A percentile compares a stretch with the other conserved stretches of the same genome.
Conservation (phyloP, 495 filamentous ascomycete genomes). For the Podospora pseudoanserina region DNA sequence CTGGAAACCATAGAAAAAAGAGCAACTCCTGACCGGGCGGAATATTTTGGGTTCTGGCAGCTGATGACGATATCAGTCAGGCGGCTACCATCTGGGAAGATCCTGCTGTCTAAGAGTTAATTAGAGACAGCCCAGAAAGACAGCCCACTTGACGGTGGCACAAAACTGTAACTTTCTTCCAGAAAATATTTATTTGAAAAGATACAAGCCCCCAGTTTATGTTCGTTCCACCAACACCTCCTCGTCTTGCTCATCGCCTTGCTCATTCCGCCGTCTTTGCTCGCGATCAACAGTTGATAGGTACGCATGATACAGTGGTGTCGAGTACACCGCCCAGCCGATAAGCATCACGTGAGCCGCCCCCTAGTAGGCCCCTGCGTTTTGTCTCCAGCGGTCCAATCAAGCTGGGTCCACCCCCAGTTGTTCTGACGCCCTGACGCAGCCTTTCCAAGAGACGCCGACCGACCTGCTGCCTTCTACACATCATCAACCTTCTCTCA, state of each 20-base stretch:
- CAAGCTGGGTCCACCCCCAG: constrained; percentile 21
- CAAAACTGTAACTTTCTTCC: neutral
- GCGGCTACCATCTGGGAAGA: neutral
- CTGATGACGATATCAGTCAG: no score
- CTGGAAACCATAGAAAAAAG: neutral
- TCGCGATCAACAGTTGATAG: neutral
- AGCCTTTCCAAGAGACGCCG: constrained; percentile 28
- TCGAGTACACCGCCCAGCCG: constrained; percentile 7
- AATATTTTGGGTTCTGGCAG: neutral
- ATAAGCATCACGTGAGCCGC: constrained; percentile 17
- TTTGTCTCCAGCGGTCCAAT: constrained; percentile 18
- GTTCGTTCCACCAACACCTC: neutral
- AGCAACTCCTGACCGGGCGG: neutral
- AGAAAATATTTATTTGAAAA: neutral
- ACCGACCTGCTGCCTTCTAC: constrained; percentile 29
- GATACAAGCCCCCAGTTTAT: neutral
- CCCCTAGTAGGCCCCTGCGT: constrained; percentile 15
- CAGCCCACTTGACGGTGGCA: neutral
- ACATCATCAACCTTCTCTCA: constrained; percentile 25
- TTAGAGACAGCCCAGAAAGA: neutral
- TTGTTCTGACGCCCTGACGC: constrained; percentile 34
- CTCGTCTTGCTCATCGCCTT: neutral
- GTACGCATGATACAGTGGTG: constrained; percentile 3
- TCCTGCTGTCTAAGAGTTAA: neutral
- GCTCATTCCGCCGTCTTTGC: neutral